phyloP scores from a whole-genome alignment of 169 alveolate species.

The Theileria parva region DNA sequence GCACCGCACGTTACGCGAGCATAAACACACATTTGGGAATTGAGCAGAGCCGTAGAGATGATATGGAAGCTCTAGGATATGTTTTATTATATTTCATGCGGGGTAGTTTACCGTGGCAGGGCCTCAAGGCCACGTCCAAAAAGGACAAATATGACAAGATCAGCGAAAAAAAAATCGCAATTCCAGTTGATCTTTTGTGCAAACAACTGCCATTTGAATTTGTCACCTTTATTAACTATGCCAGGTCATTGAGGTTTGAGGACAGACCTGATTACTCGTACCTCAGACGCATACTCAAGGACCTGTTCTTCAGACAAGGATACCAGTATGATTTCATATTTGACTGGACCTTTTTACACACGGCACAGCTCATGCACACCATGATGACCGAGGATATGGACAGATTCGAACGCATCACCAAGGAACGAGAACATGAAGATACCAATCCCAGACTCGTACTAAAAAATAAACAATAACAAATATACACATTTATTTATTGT shows the following conservation, averaged over 20 bases:
- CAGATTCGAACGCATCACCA: slow-evolving; percentile 65
- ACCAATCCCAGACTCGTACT: slow-evolving; percentile 39
- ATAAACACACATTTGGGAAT: slow-evolving; percentile 98
- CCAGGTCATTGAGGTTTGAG: slow-evolving; percentile 92
- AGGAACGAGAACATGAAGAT: slow-evolving; percentile 66
- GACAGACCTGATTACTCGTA: slow-evolving; percentile 94
- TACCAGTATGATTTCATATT: slow-evolving; percentile 90
- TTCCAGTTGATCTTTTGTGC: slow-evolving; percentile 95
- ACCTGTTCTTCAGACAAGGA: slow-evolving; percentile 84
- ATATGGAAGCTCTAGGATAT: slow-evolving; percentile 98
- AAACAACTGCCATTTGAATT: slow-evolving; percentile 89
- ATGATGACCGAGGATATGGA: slow-evolving; percentile 69
- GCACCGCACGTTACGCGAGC: slow-evolving; percentile 98
- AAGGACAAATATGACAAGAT: slow-evolving; percentile 97
- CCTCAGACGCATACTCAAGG: slow-evolving; percentile 93
- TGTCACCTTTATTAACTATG: slow-evolving; percentile 89
- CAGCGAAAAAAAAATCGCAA: slow-evolving; percentile 97
- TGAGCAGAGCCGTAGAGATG: slow-evolving; percentile 97
- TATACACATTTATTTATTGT: no score
- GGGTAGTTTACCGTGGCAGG: slow-evolving; percentile 99
- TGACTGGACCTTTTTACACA: slow-evolving; percentile 92
- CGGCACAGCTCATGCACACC: slow-evolving; percentile 74
- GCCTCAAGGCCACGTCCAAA: slow-evolving; percentile 91
- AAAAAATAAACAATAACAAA: slow-evolving; percentile 36
- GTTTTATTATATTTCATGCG: slow-evolving; percentile 95